Conservation (phyloP, 2,329 filamentous ascomycete species). For the Monosporascus ibericus region DNA sequence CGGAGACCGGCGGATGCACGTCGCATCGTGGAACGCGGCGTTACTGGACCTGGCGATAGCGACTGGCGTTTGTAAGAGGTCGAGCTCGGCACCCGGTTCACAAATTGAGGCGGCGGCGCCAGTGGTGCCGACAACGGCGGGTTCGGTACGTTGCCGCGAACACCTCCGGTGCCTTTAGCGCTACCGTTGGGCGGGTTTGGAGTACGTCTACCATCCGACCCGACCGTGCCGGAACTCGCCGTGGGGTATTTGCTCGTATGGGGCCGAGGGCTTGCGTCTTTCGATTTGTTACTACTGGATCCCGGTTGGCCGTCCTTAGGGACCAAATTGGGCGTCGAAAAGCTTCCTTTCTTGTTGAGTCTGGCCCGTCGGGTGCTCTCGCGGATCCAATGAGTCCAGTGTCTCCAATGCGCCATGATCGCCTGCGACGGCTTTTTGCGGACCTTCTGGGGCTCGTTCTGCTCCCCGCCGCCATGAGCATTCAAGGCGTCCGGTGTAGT, state of each 20-base stretch:
- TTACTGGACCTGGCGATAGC: conserved; percentile 78
- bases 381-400: conserved; percentile 58
- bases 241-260: conserved; percentile 53
- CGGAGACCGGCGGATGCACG: conserved; percentile 77
- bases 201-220: conserved; percentile 41
- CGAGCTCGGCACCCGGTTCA: conserved; percentile 31
- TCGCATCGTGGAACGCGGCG: conserved; percentile 79
- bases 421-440: conserved; percentile 53
- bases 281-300: conserved; percentile 33
- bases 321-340: conserved; percentile 54
- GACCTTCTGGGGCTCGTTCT: conserved; percentile 36
- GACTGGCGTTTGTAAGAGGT: conserved; percentile 66
- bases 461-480: conserved; percentile 22
- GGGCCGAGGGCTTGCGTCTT: conserved; percentile 51
- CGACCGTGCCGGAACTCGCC: conserved; percentile 28
- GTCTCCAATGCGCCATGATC: conserved; percentile 56
- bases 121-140: conserved; percentile 22
- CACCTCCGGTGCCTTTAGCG: conserved; percentile 23
- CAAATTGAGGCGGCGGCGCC: conserved; percentile 24
- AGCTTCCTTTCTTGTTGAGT: conserved; percentile 44
- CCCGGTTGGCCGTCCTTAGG: conserved; percentile 39
- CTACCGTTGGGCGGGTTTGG: conserved; percentile 48
- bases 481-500: conserved; percentile 52
- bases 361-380: conserved; percentile 50
- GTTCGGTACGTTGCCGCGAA: conserved; percentile 13